Base-by-base conservation (phyloP, 192 early-diverging fungal genomes). In the Backusella westeae region DNA sequence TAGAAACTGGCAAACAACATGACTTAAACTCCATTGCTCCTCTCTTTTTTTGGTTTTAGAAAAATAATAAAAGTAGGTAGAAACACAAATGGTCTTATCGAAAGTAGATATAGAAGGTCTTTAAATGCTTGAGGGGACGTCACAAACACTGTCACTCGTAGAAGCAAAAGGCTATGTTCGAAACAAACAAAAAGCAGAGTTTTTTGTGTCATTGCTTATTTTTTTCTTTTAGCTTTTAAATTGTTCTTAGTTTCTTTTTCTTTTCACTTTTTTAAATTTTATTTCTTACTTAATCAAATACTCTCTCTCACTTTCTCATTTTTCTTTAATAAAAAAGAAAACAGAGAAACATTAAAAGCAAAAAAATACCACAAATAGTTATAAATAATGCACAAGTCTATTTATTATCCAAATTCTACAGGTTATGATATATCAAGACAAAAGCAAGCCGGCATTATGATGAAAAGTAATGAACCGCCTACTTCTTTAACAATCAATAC, bases 181-280 rank as follows among this genome's bases (percentile, higher is more conserved):
- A 63, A 63, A 63, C 56, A 63, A 63, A 63, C 56, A 63, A 63
- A 63, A 63, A 63, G 53, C 56, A 63, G 56, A 63, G 56, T 63
- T 63, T 29, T 26, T 59, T 59, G n/a, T 59, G 23, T 8, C 53
- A 29, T 59, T 59, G 10, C 53, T 59, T 59, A 26, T 26, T 59
- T 26, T 32, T 56, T 63, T 59, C 53, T 59, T 26, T 19, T 49
- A 49, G 46, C 46, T 49, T 49, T 49, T 49, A 49, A 49, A 49
- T 49, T 49, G 46, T n/a, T 49, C 46, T 49, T 49, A 49, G 17
- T 49, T 49, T 49, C 19, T 59, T 26, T 59, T 26, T 59, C 53
- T 59, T 26, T 59, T 14, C 23, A 8, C 23, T 26, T 26, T 26
- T 59, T 12, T 23, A 10, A 32, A 7, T 19, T 59, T 26, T 23